Evolutionary conservation across 1,284 basidiomycete genomes (phyloP), one percentile per base, ranked within the genome.

Genomic region (Heterobasidion parviporum): DNA sequence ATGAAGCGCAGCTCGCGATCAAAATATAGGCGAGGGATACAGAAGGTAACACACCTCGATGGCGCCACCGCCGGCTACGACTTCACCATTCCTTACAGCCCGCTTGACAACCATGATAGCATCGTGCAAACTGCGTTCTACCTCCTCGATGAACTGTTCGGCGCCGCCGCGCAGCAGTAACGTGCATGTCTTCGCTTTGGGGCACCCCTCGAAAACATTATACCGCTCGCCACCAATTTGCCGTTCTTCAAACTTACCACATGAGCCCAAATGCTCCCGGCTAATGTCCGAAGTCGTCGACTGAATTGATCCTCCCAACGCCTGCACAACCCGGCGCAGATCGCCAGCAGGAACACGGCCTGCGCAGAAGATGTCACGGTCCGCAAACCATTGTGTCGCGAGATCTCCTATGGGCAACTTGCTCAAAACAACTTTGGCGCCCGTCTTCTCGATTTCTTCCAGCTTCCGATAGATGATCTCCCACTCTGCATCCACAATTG

Each of bases 71-170:
- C 97, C 97, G 6, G 96, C 97, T 34, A 99, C 97, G 53, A 99
- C 88, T 59, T 94, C 88, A 57, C 92, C 93, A 70, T 95, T 98
- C 71, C 90, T 91, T 65, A 99, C 89, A 8, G 97, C 95, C 48
- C 97, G 82, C 74, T 97, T 97, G 51, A 99, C 97, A 36, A 99
- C 95, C 96, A 99, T 99, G 68, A 99, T 96, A 3, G 96, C 95
- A 68, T 99, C 97, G 69, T 99, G 96, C 64, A 99, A 73, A 82
- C 91, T 94, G 56, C 97, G 79, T 72, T 98, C 96, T 9, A 99
- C 95, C 72, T 99, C 97, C 64, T 95, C 94, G 61, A 99, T 99
- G 71, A 99, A 98, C 70, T 99, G 97, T 68, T 99, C 95, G 0
- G 97, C 97, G 20, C 97, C 97, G 59, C 97, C 97, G 57, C 97